Percentiles rank a stretch among this genome's conserved stretches.
phyloP scores from a whole-genome alignment of 352 stramenopile genomes.

The Phytophthora capsici region DNA sequence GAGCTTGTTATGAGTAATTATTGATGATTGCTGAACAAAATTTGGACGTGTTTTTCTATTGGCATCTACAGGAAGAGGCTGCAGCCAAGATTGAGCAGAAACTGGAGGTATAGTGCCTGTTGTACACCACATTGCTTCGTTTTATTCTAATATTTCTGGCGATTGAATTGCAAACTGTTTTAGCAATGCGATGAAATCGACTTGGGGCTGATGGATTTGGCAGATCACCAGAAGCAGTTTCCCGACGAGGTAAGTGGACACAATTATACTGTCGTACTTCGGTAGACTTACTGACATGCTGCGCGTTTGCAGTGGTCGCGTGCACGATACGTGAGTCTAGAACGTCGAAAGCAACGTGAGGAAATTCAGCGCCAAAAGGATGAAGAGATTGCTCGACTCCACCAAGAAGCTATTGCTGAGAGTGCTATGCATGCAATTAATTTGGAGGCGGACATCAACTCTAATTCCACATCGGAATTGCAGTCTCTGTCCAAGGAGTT shows the following conservation, averaged over 20 bases:
- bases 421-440: constrained; percentile 76
- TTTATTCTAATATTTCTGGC: constrained; percentile 7
- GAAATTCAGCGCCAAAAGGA: constrained; percentile 72
- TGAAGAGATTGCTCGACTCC: constrained; percentile 69
- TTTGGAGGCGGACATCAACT: constrained; percentile 73
- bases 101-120: constrained; percentile 56
- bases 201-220: constrained; percentile 74
- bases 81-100: constrained; percentile 74
- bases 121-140: not conserved
- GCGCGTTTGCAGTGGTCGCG: constrained; percentile 55
- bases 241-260: constrained; percentile 70
- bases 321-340: constrained; percentile 54
- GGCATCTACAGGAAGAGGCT: constrained; percentile 49
- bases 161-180: not conserved
- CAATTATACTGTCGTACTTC: not conserved
- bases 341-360: constrained; percentile 65
- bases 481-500: constrained; percentile 71
- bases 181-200: constrained; percentile 88
- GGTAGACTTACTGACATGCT: not conserved
- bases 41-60: not conserved
- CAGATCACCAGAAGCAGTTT: constrained; percentile 72
- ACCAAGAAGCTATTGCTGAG: constrained; percentile 76
- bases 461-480: constrained; percentile 49
- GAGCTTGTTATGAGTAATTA: not conserved
- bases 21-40: not conserved